Base-by-base conservation (phyloP, 495 filamentous ascomycete species). In the Pseudevernia furfuracea region DNA sequence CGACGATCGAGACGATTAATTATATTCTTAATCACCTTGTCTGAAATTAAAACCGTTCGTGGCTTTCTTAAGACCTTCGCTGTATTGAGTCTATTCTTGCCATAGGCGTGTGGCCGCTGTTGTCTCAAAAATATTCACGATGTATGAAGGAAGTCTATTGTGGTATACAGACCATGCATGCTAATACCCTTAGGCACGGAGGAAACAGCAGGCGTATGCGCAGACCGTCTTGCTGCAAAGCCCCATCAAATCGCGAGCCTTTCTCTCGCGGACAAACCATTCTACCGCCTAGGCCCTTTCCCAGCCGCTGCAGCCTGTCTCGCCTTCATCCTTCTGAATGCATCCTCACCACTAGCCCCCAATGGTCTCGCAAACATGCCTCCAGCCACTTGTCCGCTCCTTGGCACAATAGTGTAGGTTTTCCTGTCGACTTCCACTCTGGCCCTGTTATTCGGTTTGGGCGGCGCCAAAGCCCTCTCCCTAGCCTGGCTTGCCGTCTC, bases 351-450 rank as follows among this genome's bases (percentile, higher is more conserved):
- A 65, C 83, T 83, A 48, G 86, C 81, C 37, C 90, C 90, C 70
- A 91, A 77, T 8, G 88, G 88, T 67, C 85, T 82, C 53, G 79
- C 77, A 69, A 79, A 82, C 57, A 76, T 76, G 62, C 78, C 80
- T 52, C 80, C 76, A 37, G 76, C 75, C 37, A 82, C 73, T 44
- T 80, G 71, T 41, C 79, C 84, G 68, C 80, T 85, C 68, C 78
- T 81, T 21, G 92, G 92, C 41, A 89, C 92, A 68, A 96, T 81
- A 1, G 85, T 90, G 72, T 96, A 96, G 66, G 84, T 92, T 44
- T 86, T 84, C 39, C 87, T 83, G n/a, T 84, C 79, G 48, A 82
- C 83, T 32, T 89, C 84, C 58, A 87, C 80, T 30, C 85, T 80
- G 28, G 91, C 92, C 66, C 89, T 84, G 72, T 92, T 94, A 61